phyloP scores from a whole-genome alignment of 768 basidiomycete genomes.

The Suillus tomentosus region DNA sequence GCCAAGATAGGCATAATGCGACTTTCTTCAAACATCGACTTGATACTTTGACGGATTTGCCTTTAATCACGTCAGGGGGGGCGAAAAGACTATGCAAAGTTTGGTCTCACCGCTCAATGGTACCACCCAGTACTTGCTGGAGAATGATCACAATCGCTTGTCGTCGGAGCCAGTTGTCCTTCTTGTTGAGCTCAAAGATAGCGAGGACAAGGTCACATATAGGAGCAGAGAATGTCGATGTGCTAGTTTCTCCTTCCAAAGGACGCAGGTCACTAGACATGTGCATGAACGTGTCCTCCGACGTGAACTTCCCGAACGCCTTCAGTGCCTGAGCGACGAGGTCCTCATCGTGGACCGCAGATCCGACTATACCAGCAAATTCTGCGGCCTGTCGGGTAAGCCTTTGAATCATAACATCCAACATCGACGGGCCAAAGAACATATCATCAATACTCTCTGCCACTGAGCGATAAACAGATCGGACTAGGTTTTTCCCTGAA shows the following conservation, averaged over 20 bases:
- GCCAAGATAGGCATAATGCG: slow-evolving; percentile 67
- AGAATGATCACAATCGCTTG: slow-evolving; percentile 97
- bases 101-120: slow-evolving; percentile 82
- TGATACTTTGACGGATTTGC: slow-evolving; percentile 83
- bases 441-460: slow-evolving; percentile 96
- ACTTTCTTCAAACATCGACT: slow-evolving; percentile 63
- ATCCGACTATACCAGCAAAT: slow-evolving; percentile 80
- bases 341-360: slow-evolving; percentile 81
- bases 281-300: slow-evolving; percentile 71
- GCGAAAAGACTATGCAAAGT: slow-evolving; percentile 3
- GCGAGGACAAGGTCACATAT: slow-evolving; percentile 94
- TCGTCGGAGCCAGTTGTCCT: slow-evolving; percentile 93
- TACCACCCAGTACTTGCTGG: slow-evolving; percentile 93
- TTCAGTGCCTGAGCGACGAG: slow-evolving; percentile 79
- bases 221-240: slow-evolving; percentile 87
- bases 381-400: slow-evolving; percentile 89
- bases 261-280: slow-evolving; percentile 79
- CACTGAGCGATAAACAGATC: slow-evolving; percentile 87
- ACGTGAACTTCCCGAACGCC: slow-evolving; percentile 61
- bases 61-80: slow-evolving; percentile 41
- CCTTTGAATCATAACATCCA: slow-evolving; percentile 92
- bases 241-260: slow-evolving; percentile 84
- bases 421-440: slow-evolving; percentile 94
- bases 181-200: slow-evolving; percentile 92
- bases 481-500: slow-evolving; percentile 76